Percentiles rank a stretch among this genome's conserved stretches.
phyloP scores from a whole-genome alignment of 345 rosid genomes.

The Dipteronia sinensis region DNA sequence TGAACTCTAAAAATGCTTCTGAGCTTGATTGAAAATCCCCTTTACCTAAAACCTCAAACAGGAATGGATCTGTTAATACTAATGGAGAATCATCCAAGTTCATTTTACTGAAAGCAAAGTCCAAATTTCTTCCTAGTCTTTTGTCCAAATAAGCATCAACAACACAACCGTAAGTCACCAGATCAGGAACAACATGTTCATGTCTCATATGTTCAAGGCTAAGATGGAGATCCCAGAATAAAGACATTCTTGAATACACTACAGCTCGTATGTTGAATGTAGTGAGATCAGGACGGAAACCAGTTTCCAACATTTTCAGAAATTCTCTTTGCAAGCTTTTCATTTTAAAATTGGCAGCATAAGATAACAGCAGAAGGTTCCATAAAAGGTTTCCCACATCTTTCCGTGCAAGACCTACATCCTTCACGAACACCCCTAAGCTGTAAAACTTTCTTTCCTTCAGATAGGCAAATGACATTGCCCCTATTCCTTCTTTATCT shows the following conservation, averaged over 20 bases:
- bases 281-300: slow-evolving; percentile 72
- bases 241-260: slow-evolving; percentile 77
- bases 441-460: slow-evolving; percentile 47
- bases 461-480: slow-evolving; percentile 55
- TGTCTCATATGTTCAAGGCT: slow-evolving; percentile 80
- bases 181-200: slow-evolving; percentile 60
- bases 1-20: slow-evolving; percentile 77
- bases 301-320: slow-evolving; percentile 56
- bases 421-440: slow-evolving; percentile 61
- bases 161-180: slow-evolving; percentile 79
- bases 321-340: slow-evolving; percentile 85
- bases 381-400: slow-evolving; percentile 67
- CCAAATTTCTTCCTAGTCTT: slow-evolving; percentile 64
- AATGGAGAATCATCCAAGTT: slow-evolving; percentile 52
- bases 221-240: slow-evolving; percentile 92
- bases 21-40: slow-evolving; percentile 77
- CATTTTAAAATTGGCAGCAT: slow-evolving; percentile 85
- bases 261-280: slow-evolving; percentile 74
- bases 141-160: slow-evolving; percentile 85
- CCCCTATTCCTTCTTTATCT: slow-evolving; percentile 56
- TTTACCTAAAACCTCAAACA: slow-evolving; percentile 76
- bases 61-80: slow-evolving; percentile 57
- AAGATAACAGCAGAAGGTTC: slow-evolving; percentile 76
- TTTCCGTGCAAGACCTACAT: slow-evolving; percentile 67
- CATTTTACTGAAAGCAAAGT: slow-evolving; percentile 59